Conservation (phyloP, 768 basidiomycete species). For the Rhodosporidiobolus sp. region DNA sequence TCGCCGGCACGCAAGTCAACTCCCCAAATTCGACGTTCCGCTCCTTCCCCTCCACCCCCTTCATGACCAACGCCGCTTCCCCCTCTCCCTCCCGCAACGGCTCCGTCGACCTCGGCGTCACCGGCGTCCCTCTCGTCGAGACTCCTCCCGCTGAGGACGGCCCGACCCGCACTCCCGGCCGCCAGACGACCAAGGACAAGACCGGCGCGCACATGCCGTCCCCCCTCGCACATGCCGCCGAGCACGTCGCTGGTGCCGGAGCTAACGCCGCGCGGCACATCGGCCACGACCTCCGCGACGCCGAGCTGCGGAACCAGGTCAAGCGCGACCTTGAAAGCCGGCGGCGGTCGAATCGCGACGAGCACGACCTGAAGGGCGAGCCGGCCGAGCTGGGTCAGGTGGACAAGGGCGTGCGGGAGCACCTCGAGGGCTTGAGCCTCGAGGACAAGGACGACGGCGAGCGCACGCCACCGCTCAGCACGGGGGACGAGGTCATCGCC, state of each 20-base stretch:
- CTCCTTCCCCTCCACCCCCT: constrained; percentile 42
- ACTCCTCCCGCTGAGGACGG: not conserved
- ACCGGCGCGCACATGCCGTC: constrained; percentile 11
- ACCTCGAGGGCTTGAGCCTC: constrained; percentile 15
- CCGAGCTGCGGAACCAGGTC: constrained; percentile 7
- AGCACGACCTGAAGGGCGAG: constrained; percentile 24
- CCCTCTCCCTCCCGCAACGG: not conserved
- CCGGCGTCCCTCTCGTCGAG: not conserved
- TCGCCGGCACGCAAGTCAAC: constrained; percentile 21
- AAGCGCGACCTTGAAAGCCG: not conserved
- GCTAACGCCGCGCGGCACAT: not conserved
- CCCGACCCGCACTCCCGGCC: not conserved
- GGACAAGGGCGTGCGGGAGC: not conserved
- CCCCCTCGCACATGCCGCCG: constrained; percentile 14
- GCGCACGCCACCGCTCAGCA: not conserved
- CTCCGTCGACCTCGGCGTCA: not conserved
- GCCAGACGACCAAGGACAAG: constrained; percentile 2
- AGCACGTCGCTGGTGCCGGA: constrained; percentile 13
- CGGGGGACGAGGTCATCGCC: constrained; percentile 34
- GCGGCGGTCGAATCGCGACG: not conserved
- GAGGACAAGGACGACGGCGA: not conserved
- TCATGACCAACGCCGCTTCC: not conserved
- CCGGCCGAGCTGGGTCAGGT: constrained; percentile 5
- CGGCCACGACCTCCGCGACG: constrained; percentile 21
- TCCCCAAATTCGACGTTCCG: constrained; percentile 42